These are phyloP conservation scores for Talaromyces sp. DNA, from an alignment of 2,329 filamentous ascomycete species.

Conservation along the genomic window DNA sequence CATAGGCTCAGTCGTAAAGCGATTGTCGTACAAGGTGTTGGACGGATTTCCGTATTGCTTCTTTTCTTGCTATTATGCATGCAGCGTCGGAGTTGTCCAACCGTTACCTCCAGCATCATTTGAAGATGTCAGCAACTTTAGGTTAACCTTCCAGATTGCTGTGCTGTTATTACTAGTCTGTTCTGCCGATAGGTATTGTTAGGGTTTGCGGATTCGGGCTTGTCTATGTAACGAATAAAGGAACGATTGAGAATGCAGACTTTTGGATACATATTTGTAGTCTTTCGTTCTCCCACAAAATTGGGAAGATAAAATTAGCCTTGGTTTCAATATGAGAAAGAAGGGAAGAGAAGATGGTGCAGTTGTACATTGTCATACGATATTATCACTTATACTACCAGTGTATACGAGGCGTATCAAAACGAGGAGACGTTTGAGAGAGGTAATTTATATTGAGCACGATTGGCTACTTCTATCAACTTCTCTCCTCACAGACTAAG, in stretches of 20 bases:
- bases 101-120: background rate
- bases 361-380: background rate
- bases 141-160: background rate
- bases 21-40: background rate
- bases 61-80: background rate
- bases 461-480: background rate
- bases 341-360: background rate
- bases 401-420: background rate
- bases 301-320: background rate
- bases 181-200: background rate
- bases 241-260: background rate
- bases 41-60: background rate
- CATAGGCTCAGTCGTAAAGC: background rate
- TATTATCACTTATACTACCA: background rate
- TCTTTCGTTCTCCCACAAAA: background rate
- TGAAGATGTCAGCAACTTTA: background rate
- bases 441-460: background rate
- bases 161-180: background rate
- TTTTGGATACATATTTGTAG: background rate
- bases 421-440: background rate
- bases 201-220: background rate
- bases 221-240: background rate
- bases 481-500: background rate
- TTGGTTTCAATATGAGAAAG: background rate
- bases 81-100: conserved; percentile 4